Evolutionary conservation across 345 rosid species (phyloP), one percentile per base, ranked within the genome.

Genomic region (Punica granatum): DNA sequence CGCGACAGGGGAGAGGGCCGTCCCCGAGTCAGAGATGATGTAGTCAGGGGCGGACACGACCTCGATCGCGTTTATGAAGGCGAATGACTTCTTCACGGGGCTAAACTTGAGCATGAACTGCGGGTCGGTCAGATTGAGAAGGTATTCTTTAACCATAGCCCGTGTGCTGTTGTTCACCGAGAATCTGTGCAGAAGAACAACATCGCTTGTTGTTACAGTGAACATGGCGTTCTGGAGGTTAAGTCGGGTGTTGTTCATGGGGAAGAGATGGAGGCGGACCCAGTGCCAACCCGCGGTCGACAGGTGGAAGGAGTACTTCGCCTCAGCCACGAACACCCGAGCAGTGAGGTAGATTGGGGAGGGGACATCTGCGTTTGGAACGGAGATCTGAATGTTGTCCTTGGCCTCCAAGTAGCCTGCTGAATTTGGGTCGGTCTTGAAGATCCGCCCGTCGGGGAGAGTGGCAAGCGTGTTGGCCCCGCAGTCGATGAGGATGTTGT

Each of bases 21-120:
- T 60, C 39, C 31, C 70, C 18, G 37, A 21, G 67, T 60, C 67
- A 23, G 25, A 6, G 19, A 72, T 66, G 66, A 67, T 1, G 53
- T 4, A 34, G 39, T 67, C 75, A 6, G 70, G 75, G 32, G 75
- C 75, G 0, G 70, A 72, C 23, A 72, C 67, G 49, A 72, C 75
- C 71, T 72, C 75, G 43, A 72, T 61, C 28, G 75, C 75, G 26
- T 67, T 72, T 43, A 72, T 61, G 39, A 72, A 72, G 26, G 75
- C 70, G n/a, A 72, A 13, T 8, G 75, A 72, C 26, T 67, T 39
- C 70, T 31, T n/a, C 58, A 34, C 43, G 33, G 75, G 75, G 23
- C 16, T 11, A 54, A 72, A 67, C 26, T 36, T 60, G n/a, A 72
- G 56, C 23, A 11, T 67, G 7, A 72, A 44, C 46, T 37, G 42